Evolutionary conservation across 768 basidiomycete species (phyloP).

Genomic region (Russula sp.): DNA sequence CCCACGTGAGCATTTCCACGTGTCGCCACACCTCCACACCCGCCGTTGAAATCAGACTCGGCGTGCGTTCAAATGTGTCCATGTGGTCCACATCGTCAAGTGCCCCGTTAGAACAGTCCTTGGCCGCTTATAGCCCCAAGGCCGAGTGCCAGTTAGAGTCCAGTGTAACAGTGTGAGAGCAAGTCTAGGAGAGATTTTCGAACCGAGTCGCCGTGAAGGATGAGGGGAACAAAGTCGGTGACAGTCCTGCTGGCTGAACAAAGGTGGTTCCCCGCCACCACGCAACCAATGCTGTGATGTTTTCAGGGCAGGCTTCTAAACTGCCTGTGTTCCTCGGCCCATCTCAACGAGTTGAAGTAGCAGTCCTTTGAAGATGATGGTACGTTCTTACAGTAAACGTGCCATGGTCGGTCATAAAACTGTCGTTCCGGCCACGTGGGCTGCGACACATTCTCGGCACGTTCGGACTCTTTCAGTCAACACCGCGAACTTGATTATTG

Average conservation of each 20-base stretch:
- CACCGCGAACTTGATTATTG: not conserved
- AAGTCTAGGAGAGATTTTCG: constrained; percentile 11
- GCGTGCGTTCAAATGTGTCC: constrained; percentile 12
- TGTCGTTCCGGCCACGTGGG: constrained; percentile 12
- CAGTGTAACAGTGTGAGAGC: constrained; percentile 11
- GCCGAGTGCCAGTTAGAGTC: constrained; percentile 1
- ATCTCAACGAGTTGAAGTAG: not conserved
- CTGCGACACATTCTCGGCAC: constrained; percentile 8
- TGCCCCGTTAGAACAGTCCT: not conserved
- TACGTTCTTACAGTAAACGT: constrained; percentile 7
- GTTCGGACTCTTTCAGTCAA: constrained; percentile 11
- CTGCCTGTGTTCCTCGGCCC: constrained; percentile 3
- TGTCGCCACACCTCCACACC: not conserved
- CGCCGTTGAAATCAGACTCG: not conserved
- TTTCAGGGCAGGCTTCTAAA: constrained; percentile 5
- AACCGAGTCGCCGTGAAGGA: constrained; percentile 11
- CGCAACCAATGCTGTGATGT: constrained; percentile 21
- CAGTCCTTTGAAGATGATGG: constrained; percentile 14
- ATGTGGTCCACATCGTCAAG: constrained; percentile 3
- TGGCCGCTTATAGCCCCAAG: constrained; percentile 2
- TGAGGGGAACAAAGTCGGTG: constrained; percentile 18
- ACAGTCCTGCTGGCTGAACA: constrained; percentile 18
- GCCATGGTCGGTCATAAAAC: constrained; percentile 8
- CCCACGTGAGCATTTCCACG: constrained; percentile 23
- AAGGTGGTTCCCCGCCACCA: not conserved